These are phyloP conservation scores for Penicillium canescens DNA, from an alignment of 495 filamentous ascomycete species.

Conservation along the genomic window DNA sequence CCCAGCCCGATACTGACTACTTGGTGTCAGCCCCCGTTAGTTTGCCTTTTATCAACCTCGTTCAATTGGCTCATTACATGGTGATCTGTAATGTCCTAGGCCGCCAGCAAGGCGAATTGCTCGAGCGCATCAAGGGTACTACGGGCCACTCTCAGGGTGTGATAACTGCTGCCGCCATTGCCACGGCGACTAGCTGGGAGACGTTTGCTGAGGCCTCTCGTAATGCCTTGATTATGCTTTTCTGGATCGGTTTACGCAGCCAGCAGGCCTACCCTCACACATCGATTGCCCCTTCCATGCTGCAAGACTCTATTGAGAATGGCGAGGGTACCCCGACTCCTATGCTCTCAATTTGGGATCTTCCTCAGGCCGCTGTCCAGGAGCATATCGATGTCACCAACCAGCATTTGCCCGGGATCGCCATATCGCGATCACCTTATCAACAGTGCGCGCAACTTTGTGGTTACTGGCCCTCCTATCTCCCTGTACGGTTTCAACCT, in stretches of 20 bases:
- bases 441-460: slow-evolving; percentile 4
- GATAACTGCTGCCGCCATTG: slow-evolving; percentile 20
- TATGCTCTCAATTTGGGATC: neutral
- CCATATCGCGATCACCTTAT: neutral
- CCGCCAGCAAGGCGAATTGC: slow-evolving; percentile 24
- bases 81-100: slow-evolving; percentile 27
- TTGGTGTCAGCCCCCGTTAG: slow-evolving; percentile 32
- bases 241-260: slow-evolving; percentile 18
- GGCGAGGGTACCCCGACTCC: slow-evolving; percentile 19
- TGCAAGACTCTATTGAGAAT: slow-evolving; percentile 20
- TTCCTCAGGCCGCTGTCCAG: too few relatives aligned
- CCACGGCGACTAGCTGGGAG: slow-evolving; percentile 18
- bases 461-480: slow-evolving; percentile 29
- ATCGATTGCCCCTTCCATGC: neutral
- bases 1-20: slow-evolving; percentile 15
- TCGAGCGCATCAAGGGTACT: slow-evolving; percentile 18
- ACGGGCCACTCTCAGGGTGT: slow-evolving; percentile 39
- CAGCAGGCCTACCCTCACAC: neutral
- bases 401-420: neutral
- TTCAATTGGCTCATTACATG: slow-evolving; percentile 29
- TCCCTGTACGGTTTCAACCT: slow-evolving; percentile 54
- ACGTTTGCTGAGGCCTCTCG: slow-evolving; percentile 12
- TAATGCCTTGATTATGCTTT: slow-evolving; percentile 13
- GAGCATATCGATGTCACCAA: neutral
- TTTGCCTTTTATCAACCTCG: slow-evolving; percentile 30